A percentile compares a stretch with the other conserved stretches of the same genome.
Conservation (phyloP, 2,329 filamentous ascomycete species). For the Fusarium praegraminearum region DNA sequence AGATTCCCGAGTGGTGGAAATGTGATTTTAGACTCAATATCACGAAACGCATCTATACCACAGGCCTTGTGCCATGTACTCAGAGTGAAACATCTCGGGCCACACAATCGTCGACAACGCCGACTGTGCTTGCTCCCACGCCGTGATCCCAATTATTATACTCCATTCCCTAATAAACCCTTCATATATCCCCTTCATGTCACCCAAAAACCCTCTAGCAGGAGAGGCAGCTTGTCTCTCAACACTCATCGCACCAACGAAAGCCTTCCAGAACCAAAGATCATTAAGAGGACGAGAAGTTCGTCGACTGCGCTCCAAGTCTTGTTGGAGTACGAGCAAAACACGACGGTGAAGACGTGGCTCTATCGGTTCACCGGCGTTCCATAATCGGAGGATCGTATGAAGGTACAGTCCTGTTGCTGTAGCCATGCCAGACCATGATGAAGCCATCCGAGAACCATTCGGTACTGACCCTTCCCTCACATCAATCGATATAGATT, state of each 20-base stretch:
- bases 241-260: constrained; percentile 36
- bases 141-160: not conserved
- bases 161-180: constrained; percentile 28
- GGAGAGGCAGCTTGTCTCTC: not conserved
- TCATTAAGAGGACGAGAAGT: not conserved
- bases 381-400: constrained; percentile 28
- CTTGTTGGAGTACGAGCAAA: constrained; percentile 24
- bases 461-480: rapidly evolving
- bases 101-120: constrained; percentile 17
- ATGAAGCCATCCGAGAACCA: not conserved
- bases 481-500: constrained; percentile 7
- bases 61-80: not conserved
- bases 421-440: constrained; percentile 34
- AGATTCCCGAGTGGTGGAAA: rapidly evolving
- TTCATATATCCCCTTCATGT: not conserved
- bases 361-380: constrained; percentile 36
- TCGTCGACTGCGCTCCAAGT: constrained; percentile 4
- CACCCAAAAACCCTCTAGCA: not conserved
- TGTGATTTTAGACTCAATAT: not conserved
- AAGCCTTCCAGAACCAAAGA: constrained; percentile 43
- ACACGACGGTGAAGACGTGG: constrained; percentile 22
- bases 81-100: constrained; percentile 7
- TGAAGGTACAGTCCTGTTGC: constrained; percentile 32
- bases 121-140: constrained; percentile 13
- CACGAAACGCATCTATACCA: constrained; percentile 17